Evolutionary conservation across 2,329 filamentous ascomycete species (phyloP), one percentile per base, ranked within the genome.

Genomic region (Penicillium sp.): DNA sequence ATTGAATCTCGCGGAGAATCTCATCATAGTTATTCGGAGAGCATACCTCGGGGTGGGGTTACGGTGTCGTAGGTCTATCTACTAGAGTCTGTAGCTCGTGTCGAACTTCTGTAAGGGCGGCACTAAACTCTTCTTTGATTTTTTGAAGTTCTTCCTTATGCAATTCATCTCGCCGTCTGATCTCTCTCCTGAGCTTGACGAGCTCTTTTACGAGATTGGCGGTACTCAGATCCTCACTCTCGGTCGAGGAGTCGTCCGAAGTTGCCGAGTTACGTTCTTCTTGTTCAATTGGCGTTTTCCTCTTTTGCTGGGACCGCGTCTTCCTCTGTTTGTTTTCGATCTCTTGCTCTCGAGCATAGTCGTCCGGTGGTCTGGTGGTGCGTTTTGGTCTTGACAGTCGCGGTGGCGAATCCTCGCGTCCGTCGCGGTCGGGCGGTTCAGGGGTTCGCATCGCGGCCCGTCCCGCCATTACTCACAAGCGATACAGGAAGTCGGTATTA

Each of bases 391-490:
- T 66, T 44, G 31, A 3, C 25, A 64, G 46, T 58, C 59, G 55
- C 37, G 59, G 59, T 47, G 59, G 59, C 45, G 61, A 64, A 45
- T 59, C 23, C 61, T 63, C 53, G 57, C 50, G 58, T 63, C 61
- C 57, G 49, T 64, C 55, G 52, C 59, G 60, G 58, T 64, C 58
- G 41, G 58, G 60, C 53, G 59, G 60, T 56, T 63, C 59, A 63
- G 60, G 60, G 62, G 59, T 61, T 62, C 59, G 58, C 49, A 31
- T 63, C 57, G 23, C 61, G 57, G 61, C 57, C 57, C 59, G 62
- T 62, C 63, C 61, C 59, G 55, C 22, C 60, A 60, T 60, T 57
- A 27, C 26, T 27, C 26, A 27, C 26, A n/a, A n/a, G 6, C 26
- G 26, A 27, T 27, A 27, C 26, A 9, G 26, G 26, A 27, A 9